These are phyloP conservation scores for Silybum marianum DNA, from an alignment of 129 eudicot genomes.

Conservation along the genomic window DNA sequence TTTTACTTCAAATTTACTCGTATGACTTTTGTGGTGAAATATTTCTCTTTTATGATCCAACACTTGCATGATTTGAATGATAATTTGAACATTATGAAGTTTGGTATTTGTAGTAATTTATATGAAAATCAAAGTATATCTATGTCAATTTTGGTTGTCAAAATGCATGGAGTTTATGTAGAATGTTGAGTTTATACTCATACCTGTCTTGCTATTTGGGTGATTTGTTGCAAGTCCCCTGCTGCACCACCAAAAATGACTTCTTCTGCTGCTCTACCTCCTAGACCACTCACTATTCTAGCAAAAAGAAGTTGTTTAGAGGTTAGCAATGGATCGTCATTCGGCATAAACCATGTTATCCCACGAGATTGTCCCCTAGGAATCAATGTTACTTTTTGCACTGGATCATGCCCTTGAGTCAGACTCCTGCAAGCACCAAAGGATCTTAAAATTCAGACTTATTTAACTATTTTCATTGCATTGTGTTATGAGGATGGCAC, in stretches of 20 bases:
- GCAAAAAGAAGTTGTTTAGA: slow-evolving; percentile 71
- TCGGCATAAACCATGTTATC: slow-evolving; percentile 70
- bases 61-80: not conserved
- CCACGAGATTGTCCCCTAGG: slow-evolving; percentile 83
- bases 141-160: slow-evolving; percentile 5
- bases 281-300: slow-evolving; percentile 69
- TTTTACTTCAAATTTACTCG: not conserved
- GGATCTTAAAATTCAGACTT: slow-evolving; percentile 7
- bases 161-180: not conserved
- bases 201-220: slow-evolving; percentile 82
- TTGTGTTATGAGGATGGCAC: not conserved
- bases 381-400: slow-evolving; percentile 77
- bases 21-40: not conserved
- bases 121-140: not conserved
- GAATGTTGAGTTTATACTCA: not conserved
- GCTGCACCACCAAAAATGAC: slow-evolving; percentile 79
- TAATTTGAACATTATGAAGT: not conserved
- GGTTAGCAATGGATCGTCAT: slow-evolving; percentile 56
- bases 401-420: slow-evolving; percentile 68
- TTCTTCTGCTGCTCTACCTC: slow-evolving; percentile 83
- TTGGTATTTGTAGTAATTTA: not conserved
- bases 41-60: not conserved
- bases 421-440: slow-evolving; percentile 45
- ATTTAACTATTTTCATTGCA: not conserved
- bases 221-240: slow-evolving; percentile 69